Evolutionary conservation across 768 basidiomycete species (phyloP).

Genomic region (Psilocybe subaeruginosa): DNA sequence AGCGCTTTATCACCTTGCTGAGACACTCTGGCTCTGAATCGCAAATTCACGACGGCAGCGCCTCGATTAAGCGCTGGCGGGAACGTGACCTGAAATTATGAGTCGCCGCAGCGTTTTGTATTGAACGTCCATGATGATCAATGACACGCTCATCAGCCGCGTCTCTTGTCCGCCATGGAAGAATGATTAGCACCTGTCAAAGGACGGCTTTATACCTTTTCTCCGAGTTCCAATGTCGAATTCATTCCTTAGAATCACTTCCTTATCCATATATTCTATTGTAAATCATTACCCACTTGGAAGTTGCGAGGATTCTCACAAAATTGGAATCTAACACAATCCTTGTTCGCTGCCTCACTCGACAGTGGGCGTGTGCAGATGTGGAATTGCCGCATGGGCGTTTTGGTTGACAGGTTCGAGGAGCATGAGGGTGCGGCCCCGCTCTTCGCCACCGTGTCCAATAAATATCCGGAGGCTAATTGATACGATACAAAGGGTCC

Average conservation of each 20-base stretch:
- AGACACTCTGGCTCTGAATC: no score
- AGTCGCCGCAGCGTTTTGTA: no score
- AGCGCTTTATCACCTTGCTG: no score
- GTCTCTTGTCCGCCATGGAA: conserved; percentile 32
- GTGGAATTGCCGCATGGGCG: conserved; percentile 99
- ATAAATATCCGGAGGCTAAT: conserved; percentile 10
- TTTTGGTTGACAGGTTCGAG: conserved; percentile 95
- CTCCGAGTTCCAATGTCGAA: conserved; percentile 15
- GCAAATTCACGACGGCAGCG: no score
- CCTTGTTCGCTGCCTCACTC: conserved; percentile 91
- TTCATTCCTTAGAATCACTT: background rate
- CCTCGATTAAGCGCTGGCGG: no score
- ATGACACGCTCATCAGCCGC: conserved; percentile 37
- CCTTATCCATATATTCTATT: conserved; percentile 8
- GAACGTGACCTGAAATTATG: no score
- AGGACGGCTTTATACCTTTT: conserved; percentile 17
- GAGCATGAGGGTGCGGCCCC: conserved; percentile 87
- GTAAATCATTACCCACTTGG: conserved; percentile 16
- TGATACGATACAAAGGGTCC: conserved; percentile 62
- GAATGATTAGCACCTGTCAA: conserved; percentile 16
- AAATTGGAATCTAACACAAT: conserved; percentile 99
- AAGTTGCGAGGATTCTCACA: conserved; percentile 70
- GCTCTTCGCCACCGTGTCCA: conserved; percentile 22
- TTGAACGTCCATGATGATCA: no score
- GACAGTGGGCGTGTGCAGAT: conserved; percentile 98